Conservation (phyloP, 805 yeast genomes). For the Candida incommunis region DNA sequence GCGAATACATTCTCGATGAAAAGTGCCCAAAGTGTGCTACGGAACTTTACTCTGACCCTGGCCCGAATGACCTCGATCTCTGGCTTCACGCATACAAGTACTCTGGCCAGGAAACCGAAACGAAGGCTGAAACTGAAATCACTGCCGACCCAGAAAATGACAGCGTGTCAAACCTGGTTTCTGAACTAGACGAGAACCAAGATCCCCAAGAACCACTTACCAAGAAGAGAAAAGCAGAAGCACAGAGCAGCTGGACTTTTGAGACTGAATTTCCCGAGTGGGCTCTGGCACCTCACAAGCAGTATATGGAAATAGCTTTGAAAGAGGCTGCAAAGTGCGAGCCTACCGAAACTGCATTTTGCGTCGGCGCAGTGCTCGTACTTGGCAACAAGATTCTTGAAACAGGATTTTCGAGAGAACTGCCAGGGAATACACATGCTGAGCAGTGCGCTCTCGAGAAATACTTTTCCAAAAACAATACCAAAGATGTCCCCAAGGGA, state of each 20-base stretch:
- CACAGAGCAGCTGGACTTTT: slow-evolving; percentile 47
- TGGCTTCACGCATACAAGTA: slow-evolving; percentile 89
- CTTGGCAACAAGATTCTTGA: slow-evolving; percentile 48
- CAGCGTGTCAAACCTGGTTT: not conserved
- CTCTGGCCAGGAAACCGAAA: slow-evolving; percentile 17
- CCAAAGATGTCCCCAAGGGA: slow-evolving; percentile 46
- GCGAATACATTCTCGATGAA: slow-evolving; percentile 51
- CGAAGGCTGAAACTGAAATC: not conserved
- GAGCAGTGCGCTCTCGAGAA: slow-evolving; percentile 89
- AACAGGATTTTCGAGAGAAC: slow-evolving; percentile 80
- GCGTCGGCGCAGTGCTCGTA: slow-evolving; percentile 86
- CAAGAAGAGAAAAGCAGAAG: slow-evolving; percentile 8
- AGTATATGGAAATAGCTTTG: slow-evolving; percentile 64
- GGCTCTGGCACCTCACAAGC: slow-evolving; percentile 49
- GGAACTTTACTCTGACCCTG: slow-evolving; percentile 74
- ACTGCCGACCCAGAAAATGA: not conserved
- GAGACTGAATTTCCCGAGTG: slow-evolving; percentile 68
- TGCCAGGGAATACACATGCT: slow-evolving; percentile 93
- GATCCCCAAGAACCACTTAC: slow-evolving; percentile 7
- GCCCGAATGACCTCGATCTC: slow-evolving; percentile 69
- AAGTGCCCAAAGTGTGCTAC: slow-evolving; percentile 53
- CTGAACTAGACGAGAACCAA: slow-evolving; percentile 18
- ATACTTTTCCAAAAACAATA: slow-evolving; percentile 30
- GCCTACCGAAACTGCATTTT: slow-evolving; percentile 71
- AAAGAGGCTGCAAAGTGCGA: slow-evolving; percentile 69